Percentiles rank a stretch among this genome's conserved stretches.
Conservation (phyloP, 208 protist species). For the Leishmania braziliensis region DNA sequence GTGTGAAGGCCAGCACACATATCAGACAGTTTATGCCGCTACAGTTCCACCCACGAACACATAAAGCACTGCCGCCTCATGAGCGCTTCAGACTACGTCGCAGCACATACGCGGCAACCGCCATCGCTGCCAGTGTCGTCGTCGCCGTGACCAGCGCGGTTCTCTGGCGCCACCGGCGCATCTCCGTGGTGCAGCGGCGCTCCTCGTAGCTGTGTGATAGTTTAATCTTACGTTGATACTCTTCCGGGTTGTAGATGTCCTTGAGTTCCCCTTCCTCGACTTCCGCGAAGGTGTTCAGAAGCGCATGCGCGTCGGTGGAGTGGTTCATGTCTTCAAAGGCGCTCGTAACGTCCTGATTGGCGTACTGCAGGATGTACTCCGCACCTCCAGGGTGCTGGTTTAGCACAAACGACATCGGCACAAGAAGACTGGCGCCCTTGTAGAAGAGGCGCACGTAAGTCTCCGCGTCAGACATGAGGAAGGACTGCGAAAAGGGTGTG, state of each 20-base stretch:
- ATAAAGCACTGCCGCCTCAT: neutral
- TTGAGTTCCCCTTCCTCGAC: neutral
- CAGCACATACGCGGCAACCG: neutral
- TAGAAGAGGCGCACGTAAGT: slow-evolving; percentile 24
- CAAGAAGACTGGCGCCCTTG: slow-evolving; percentile 11
- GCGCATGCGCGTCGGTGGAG: slow-evolving; percentile 28
- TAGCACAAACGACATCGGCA: slow-evolving; percentile 41
- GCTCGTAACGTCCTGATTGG: slow-evolving; percentile 38
- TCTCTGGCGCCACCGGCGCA: slow-evolving; percentile 10
- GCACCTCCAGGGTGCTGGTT: slow-evolving; percentile 42
- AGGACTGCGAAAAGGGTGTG: neutral
- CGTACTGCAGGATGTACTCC: slow-evolving; percentile 37
- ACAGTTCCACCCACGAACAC: neutral
- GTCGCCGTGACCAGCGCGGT: neutral
- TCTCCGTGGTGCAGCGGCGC: neutral
- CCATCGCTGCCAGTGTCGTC: slow-evolving; percentile 6
- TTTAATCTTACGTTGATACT: neutral
- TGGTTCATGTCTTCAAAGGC: slow-evolving; percentile 43
- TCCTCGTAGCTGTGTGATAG: slow-evolving; percentile 18
- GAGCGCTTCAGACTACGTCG: slow-evolving; percentile 6
- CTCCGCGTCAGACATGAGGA: neutral
- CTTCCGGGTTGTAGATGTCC: slow-evolving; percentile 5
- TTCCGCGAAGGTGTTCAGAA: slow-evolving; percentile 23
- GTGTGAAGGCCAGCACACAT: neutral
- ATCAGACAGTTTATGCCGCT: too few species aligned